Evolutionary conservation across 805 yeast genomes (phyloP), one percentile per base, ranked within the genome.

Genomic region (Starmerella scarabaei): DNA sequence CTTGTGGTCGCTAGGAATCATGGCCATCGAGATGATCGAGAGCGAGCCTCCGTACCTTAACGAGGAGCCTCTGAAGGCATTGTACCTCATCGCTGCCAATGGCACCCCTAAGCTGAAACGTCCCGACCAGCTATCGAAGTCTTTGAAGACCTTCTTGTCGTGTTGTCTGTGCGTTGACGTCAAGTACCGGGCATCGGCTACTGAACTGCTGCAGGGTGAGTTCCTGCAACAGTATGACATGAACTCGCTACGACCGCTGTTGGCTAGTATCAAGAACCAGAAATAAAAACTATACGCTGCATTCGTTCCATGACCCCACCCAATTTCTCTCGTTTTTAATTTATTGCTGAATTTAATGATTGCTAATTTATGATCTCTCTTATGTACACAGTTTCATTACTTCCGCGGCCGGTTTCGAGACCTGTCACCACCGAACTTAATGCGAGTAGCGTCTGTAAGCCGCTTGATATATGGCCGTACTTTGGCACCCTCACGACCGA

Each of bases 161-260:
- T 83, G 85, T 46, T 85, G 97, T 64, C 67, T 91, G 20, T 84
- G 95, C 62, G 97, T 88, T 28, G 97, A 93, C 59, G 94, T 85
- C 32, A 73, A 80, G 53, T 80, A 79, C 55, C 73, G 99, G 52
- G 97, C 97, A 1, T 72, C 79, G 15, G 83, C 97, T 5, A 85
- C 80, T 52, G 96, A 88, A 57, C 67, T 91, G 38, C 64, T 91
- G 30, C 75, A 73, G 43, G 95, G 86, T 55, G 65, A 70, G 34
- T 80, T 80, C 45, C 47, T 61, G 28, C 38, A 47, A 16, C 60
- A 59, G 18, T 61, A 58, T 37, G 53, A 51, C 30, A 50, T 47
- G 19, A 36, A 45, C 21, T 44, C 53, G 1, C 40, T 61, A 41
- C 63, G 65, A 2, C 64, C 62, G 24, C 50, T 61, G 36, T 55